phyloP scores from a whole-genome alignment of 257 asterid species.

The Sherardia arvensis region DNA sequence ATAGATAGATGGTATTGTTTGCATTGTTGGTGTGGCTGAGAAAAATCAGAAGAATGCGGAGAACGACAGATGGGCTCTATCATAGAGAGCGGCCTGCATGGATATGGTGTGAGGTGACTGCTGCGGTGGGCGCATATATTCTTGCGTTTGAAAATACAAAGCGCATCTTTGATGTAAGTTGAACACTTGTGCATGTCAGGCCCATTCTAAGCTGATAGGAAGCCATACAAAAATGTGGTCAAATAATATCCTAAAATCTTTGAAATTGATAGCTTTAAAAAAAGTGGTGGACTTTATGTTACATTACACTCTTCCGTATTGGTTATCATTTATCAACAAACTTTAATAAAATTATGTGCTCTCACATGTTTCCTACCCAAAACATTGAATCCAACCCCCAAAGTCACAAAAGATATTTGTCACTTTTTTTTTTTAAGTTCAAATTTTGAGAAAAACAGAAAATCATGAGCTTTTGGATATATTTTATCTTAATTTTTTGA shows the following conservation, averaged over 20 bases:
- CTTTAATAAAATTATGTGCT: conserved; percentile 5
- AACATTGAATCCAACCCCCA: neutral
- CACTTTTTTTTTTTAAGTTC: too few species aligned
- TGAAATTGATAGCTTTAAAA: too few species aligned
- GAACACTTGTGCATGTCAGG: neutral
- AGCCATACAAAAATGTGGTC: neutral
- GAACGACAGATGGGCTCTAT: too few species aligned
- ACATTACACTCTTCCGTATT: neutral
- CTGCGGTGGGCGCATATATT: neutral
- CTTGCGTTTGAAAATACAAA: neutral
- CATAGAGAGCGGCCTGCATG: neutral
- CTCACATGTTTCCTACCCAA: neutral
- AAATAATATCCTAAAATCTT: neutral
- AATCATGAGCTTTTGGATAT: too few species aligned
- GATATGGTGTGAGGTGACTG: too few species aligned
- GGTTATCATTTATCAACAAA: neutral
- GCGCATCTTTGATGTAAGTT: neutral
- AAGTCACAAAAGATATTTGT: neutral
- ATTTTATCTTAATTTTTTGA: too few species aligned
- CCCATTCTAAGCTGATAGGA: neutral
- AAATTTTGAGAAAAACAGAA: too few species aligned
- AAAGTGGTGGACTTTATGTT: neutral
- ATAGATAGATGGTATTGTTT: neutral
- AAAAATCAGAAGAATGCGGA: neutral
- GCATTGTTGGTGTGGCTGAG: neutral